Base-by-base conservation (phyloP, 106 monocot species). In the Chionographis japonica region DNA sequence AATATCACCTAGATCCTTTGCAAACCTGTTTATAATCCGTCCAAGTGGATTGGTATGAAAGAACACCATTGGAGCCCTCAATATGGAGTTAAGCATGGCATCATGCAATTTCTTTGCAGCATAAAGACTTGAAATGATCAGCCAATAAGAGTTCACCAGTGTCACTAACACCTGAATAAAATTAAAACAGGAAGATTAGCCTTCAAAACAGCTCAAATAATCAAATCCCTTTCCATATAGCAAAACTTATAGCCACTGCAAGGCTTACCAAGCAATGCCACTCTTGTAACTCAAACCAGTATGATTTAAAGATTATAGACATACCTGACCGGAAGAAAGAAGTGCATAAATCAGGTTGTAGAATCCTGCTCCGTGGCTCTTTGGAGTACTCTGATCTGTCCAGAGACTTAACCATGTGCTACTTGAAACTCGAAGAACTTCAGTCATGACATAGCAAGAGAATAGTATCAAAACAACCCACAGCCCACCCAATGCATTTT, bases 1-100 rank as follows among this genome's bases (percentile, higher is more conserved):
- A 61, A 98, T 85, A 74, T 98, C 98, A 42, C 98, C 84, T 16
- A 93, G 65, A 81, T 98, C 98, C 69, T 98, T 98, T 42, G 98
- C 90, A 73, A 98, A 98, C 66, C 98, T 76, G 64, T 98, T 98
- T 27, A 98, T 98, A 68, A 98, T 82, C 52, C 98, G 73, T 58
- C 98, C 98, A 76, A 98, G 80, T 67, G 98, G 98, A 72, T 98
- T 98, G 18, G 98, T 98, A 61, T 98, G 98, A 77, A 98, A 98
- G 72, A 93, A 98, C 54, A 93, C 66, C 90, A 98, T 98, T 39
- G 98, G 98, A 66, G 88, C 93, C 74, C 90, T 84, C 73, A 98
- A 79, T 76, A 98, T 88, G 50, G 98, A 90, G 19, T 77, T 71
- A 54, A 98, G 93, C 90, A 98, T 98, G 19, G 77, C 82, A 74